Evolutionary conservation across 164 flowering plant species (phyloP).

Genomic region (Magnolia kwangsiensis): DNA sequence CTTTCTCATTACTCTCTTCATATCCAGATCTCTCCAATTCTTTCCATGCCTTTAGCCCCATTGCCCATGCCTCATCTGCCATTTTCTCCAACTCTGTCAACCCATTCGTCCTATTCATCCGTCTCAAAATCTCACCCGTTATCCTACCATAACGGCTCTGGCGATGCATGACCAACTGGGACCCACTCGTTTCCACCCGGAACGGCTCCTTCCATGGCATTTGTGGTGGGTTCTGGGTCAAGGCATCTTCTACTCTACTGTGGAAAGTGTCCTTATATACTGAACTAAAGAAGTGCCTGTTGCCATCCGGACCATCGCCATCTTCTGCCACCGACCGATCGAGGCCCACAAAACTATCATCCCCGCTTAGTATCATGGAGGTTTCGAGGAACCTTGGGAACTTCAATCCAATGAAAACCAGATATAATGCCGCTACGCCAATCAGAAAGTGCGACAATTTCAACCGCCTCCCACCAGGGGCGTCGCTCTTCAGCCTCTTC

Average conservation of each 20-base stretch:
- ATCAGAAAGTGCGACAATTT: conserved; percentile 62
- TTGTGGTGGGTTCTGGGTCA: conserved; percentile 30
- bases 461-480: conserved; percentile 47
- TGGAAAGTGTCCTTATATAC: conserved; percentile 49
- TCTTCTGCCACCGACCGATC: conserved; percentile 14
- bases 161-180: conserved; percentile 33
- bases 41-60: conserved; percentile 87
- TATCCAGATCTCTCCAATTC: conserved; percentile 44
- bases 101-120: conserved; percentile 38
- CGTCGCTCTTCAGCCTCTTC: conserved; percentile 5
- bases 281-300: conserved; percentile 35
- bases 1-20: conserved; percentile 27
- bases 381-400: conserved; percentile 62
- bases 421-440: conserved; percentile 55
- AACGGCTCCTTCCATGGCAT: conserved; percentile 34
- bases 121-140: conserved; percentile 53
- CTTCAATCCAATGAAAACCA: conserved; percentile 63
- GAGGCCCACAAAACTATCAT: conserved; percentile 28
- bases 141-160: conserved; percentile 57
- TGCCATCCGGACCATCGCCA: conserved; percentile 27
- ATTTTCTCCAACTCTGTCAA: conserved; percentile 66
- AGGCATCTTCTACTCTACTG: conserved; percentile 50
- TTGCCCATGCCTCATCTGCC: conserved; percentile 90
- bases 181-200: conserved; percentile 23
- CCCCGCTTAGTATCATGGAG: conserved; percentile 47